Evolutionary conservation across 208 protist genomes (phyloP).

Genomic region (Leishmania gerbilli): DNA sequence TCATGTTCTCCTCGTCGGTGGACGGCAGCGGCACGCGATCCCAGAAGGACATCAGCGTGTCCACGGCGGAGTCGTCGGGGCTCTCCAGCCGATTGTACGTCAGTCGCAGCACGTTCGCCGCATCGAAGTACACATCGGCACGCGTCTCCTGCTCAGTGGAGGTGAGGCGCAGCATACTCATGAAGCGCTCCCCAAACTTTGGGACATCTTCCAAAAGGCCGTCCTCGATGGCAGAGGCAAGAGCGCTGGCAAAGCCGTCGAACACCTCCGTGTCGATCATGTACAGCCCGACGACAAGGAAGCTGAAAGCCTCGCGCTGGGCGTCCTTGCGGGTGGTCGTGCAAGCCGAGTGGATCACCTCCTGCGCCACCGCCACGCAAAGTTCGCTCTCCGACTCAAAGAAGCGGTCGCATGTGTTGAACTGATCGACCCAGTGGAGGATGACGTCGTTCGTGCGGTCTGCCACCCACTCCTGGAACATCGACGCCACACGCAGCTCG

Average conservation of each 20-base stretch:
- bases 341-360: slow-evolving; percentile 82
- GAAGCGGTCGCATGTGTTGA: slow-evolving; percentile 58
- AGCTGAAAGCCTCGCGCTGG: slow-evolving; percentile 82
- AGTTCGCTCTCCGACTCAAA: slow-evolving; percentile 61
- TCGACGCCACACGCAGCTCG: slow-evolving; percentile 62
- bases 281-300: slow-evolving; percentile 78
- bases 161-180: slow-evolving; percentile 78
- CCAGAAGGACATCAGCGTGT: slow-evolving; percentile 85
- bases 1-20: slow-evolving; percentile 44
- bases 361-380: slow-evolving; percentile 63
- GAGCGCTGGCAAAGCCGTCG: slow-evolving; percentile 67
- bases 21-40: slow-evolving; percentile 38
- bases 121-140: slow-evolving; percentile 85
- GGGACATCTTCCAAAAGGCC: slow-evolving; percentile 83
- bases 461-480: slow-evolving; percentile 81
- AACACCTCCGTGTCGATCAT: slow-evolving; percentile 81
- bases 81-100: slow-evolving; percentile 67
- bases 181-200: slow-evolving; percentile 88
- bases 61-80: slow-evolving; percentile 53
- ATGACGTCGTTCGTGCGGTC: slow-evolving; percentile 84
- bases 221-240: slow-evolving; percentile 78
- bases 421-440: slow-evolving; percentile 76
- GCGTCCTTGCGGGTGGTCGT: slow-evolving; percentile 82
- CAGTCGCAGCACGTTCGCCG: slow-evolving; percentile 67
- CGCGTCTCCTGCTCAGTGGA: slow-evolving; percentile 66